Evolutionary conservation across 208 protist genomes (phyloP).

Genomic region (Acanthamoeba lugdunensis): DNA sequence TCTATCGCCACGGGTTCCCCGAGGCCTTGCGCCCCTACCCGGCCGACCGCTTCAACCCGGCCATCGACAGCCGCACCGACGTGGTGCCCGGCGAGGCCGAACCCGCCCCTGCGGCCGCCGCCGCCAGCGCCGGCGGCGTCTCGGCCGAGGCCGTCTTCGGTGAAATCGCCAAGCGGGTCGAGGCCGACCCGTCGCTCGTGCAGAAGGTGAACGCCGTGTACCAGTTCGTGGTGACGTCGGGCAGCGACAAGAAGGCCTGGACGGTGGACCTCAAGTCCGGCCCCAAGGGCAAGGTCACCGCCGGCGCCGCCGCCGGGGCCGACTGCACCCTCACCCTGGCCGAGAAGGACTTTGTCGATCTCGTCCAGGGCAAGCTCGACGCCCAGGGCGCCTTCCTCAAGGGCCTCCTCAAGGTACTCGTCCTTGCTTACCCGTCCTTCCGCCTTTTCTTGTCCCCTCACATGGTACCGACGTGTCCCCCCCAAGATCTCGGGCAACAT

Average conservation of each 20-base stretch:
- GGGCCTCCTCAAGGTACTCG: conserved; percentile 78
- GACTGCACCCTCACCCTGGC: conserved; percentile 79
- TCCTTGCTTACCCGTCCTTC: not conserved
- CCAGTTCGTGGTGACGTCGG: conserved; percentile 73
- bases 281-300: conserved; percentile 47
- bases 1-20: conserved; percentile 53
- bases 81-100: conserved; percentile 31
- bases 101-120: not conserved
- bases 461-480: not conserved
- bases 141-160: conserved; percentile 32
- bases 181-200: conserved; percentile 69
- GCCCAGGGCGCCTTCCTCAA: conserved; percentile 75
- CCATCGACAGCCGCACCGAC: conserved; percentile 60
- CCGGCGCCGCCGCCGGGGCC: conserved; percentile 60
- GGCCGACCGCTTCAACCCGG: conserved; percentile 58
- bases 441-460: not conserved
- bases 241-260: conserved; percentile 66
- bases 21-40: conserved; percentile 20
- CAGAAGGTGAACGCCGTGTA: conserved; percentile 79
- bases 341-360: conserved; percentile 76
- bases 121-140: not conserved
- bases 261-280: conserved; percentile 82
- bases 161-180: conserved; percentile 55
- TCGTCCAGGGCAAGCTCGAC: conserved; percentile 79
- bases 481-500: conserved; percentile 54